Percentiles rank a stretch among this genome's conserved stretches.
phyloP scores from a whole-genome alignment of 208 protist species.

The Trypanosoma platydactyli region DNA sequence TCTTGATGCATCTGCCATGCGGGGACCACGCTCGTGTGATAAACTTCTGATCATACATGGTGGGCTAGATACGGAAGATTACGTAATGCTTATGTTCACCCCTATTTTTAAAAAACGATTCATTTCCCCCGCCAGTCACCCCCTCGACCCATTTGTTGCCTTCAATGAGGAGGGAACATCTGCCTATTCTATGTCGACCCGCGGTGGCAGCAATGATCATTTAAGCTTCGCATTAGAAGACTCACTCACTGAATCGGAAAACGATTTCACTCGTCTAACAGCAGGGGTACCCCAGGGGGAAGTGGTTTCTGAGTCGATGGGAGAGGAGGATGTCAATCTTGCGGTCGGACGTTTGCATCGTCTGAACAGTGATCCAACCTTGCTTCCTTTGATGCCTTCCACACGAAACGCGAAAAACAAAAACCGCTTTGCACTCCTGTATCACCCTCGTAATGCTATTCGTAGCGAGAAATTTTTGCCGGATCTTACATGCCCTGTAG shows the following conservation, averaged over 20 bases:
- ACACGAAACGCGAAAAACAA: constrained; percentile 28
- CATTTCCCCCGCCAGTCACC: neutral
- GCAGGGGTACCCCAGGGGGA: neutral
- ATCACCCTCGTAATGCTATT: constrained; percentile 55
- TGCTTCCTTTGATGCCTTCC: constrained; percentile 46
- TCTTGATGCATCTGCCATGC: constrained; percentile 35
- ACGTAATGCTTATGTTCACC: constrained; percentile 78
- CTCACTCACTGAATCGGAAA: constrained; percentile 5
- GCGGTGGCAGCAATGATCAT: neutral
- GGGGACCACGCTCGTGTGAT: constrained; percentile 8
- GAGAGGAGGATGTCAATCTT: constrained; percentile 3
- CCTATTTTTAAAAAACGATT: constrained; percentile 25
- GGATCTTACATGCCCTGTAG: constrained; percentile 63
- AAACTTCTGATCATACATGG: constrained; percentile 75
- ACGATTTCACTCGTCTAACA: constrained; percentile 9
- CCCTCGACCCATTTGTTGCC: neutral
- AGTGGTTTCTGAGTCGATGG: neutral
- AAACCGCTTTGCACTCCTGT: constrained; percentile 67
- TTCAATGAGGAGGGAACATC: constrained; percentile 2
- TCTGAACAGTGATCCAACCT: constrained; percentile 20
- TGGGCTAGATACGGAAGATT: constrained; percentile 58
- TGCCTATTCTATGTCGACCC: neutral
- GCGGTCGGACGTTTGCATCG: constrained; percentile 18
- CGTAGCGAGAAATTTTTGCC: constrained; percentile 54
- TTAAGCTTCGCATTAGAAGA: constrained; percentile 4